Conservation (phyloP, 1,284 basidiomycete species). For the Sanghuangporus sanghuang region DNA sequence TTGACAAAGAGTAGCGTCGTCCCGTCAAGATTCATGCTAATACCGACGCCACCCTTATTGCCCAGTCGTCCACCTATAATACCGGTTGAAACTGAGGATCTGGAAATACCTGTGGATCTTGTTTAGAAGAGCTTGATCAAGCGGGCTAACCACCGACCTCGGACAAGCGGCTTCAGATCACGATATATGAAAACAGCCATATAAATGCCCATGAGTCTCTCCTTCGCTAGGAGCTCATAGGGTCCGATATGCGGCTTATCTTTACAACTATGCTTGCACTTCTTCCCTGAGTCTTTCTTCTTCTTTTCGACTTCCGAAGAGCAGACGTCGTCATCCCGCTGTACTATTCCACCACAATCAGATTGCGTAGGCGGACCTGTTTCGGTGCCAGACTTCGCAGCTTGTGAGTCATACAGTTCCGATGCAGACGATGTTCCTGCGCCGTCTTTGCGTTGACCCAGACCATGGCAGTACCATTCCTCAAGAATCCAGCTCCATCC, state of each 20-base stretch:
- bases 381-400: neutral
- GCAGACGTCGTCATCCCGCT: neutral
- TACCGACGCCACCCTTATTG: conserved; percentile 83
- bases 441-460: conserved; percentile 1
- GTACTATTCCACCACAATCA: neutral
- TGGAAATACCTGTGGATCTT: conserved; percentile 47
- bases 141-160: conserved; percentile 36
- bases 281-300: conserved; percentile 31
- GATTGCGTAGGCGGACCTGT: neutral
- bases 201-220: conserved; percentile 87
- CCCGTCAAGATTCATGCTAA: conserved; percentile 71
- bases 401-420: conserved; percentile 10
- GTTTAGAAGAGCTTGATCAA: neutral
- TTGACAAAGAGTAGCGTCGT: conserved; percentile 81
- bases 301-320: neutral
- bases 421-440: conserved; percentile 7
- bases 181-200: conserved; percentile 68
- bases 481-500: conserved; percentile 18
- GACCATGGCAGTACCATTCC: conserved; percentile 15
- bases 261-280: conserved; percentile 26
- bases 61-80: conserved; percentile 84
- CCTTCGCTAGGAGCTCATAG: conserved; percentile 78
- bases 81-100: conserved; percentile 75
- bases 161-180: conserved; percentile 55
- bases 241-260: conserved; percentile 51